Conservation (phyloP, 768 basidiomycete genomes). For the Suillus placidus region DNA sequence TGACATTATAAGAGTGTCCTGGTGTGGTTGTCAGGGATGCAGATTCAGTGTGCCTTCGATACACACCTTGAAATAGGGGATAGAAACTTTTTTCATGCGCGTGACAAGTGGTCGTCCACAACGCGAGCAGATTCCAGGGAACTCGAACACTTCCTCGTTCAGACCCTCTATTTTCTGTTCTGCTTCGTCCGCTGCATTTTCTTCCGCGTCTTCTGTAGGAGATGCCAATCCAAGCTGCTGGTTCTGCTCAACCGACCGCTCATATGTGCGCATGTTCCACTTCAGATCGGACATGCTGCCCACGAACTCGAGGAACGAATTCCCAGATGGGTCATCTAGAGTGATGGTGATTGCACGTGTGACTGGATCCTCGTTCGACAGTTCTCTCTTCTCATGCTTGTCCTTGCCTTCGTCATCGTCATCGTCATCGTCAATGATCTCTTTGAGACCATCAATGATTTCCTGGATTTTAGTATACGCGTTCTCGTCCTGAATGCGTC, state of each 20-base stretch:
- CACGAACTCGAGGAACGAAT: constrained; percentile 93
- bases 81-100: constrained; percentile 93
- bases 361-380: constrained; percentile 46
- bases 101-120: constrained; percentile 86
- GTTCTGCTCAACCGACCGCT: constrained; percentile 80
- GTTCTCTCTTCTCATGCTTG: constrained; percentile 31
- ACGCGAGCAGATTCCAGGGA: constrained; percentile 86
- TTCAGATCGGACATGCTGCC: constrained; percentile 89
- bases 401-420: constrained; percentile 41
- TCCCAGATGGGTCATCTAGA: constrained; percentile 92
- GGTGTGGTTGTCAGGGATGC: background rate
- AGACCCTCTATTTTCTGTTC: constrained; percentile 37
- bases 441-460: constrained; percentile 67
- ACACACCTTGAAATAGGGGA: constrained; percentile 93
- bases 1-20: constrained; percentile 98
- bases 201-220: constrained; percentile 41
- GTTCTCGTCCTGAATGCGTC: constrained; percentile 75
- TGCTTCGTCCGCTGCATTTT: constrained; percentile 14
- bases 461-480: constrained; percentile 73
- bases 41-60: background rate
- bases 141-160: constrained; percentile 88
- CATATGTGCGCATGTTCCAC: constrained; percentile 87
- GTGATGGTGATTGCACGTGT: constrained; percentile 78
- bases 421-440: constrained; percentile 64
- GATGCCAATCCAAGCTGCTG: constrained; percentile 72